These are phyloP conservation scores for Diaporthe nobilis DNA, from an alignment of 2,329 filamentous ascomycete genomes.

Conservation along the genomic window DNA sequence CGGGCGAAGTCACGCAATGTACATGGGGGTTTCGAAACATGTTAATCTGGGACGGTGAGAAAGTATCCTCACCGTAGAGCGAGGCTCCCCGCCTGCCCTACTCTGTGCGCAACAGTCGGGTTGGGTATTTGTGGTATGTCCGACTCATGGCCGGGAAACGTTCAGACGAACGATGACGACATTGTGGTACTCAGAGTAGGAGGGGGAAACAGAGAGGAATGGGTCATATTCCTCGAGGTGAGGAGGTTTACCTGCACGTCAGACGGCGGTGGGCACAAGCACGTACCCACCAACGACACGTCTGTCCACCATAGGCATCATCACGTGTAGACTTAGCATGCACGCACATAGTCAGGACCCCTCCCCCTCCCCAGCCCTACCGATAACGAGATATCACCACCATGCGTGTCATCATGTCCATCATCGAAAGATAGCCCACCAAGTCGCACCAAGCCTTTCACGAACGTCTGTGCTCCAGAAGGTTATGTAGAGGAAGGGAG, in stretches of 20 bases:
- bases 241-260: conserved; percentile 1
- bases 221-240: neutral
- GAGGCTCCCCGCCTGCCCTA: conserved; percentile 1
- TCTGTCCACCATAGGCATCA: neutral
- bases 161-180: conserved; percentile 28
- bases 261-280: conserved; percentile 21
- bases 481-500: neutral
- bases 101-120: neutral
- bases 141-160: neutral
- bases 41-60: neutral
- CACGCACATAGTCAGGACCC: neutral
- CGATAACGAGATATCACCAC: conserved; percentile 6
- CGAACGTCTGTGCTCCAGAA: conserved; percentile 9
- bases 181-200: conserved; percentile 9
- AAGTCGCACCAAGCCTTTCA: neutral
- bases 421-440: neutral
- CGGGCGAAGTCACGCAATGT: neutral
- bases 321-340: neutral
- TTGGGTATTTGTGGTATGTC: conserved; percentile 14
- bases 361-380: neutral
- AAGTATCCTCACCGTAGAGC: neutral
- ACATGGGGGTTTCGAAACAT: neutral
- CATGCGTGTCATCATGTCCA: conserved; percentile 26
- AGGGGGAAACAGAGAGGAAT: neutral
- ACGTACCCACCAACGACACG: conserved; percentile 3